Evolutionary conservation across 371 early-diverging fungal genomes (phyloP).

Genomic region (Furculomyces boomerangus): DNA sequence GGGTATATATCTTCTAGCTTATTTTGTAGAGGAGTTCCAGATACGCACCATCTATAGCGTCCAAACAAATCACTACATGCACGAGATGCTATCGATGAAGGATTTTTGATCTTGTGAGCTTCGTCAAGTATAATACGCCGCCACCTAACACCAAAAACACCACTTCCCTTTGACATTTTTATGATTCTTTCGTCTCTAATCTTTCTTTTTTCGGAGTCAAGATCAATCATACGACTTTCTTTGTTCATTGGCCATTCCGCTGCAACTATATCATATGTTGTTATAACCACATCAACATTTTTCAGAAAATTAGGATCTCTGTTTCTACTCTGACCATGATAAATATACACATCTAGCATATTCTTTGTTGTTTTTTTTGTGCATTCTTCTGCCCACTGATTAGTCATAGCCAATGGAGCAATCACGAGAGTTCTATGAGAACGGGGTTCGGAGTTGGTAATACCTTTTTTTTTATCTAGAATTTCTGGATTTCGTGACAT

Average conservation of each 20-base stretch:
- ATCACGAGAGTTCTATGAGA: conserved; percentile 78
- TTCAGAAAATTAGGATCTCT: conserved; percentile 25
- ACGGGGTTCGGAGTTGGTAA: no score
- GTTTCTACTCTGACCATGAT: conserved; percentile 33
- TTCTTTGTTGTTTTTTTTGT: conserved; percentile 39
- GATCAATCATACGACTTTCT: no score
- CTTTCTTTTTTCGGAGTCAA: no score
- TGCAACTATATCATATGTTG: conserved; percentile 73
- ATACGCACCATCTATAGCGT: conserved; percentile 69
- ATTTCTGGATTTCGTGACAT: conserved; percentile 33
- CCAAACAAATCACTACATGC: conserved; percentile 64
- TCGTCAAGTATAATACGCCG: conserved; percentile 82
- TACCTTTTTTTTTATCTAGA: no score
- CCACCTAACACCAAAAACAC: no score
- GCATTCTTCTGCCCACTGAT: conserved; percentile 80
- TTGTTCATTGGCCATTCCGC: no score
- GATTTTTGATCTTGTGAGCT: conserved; percentile 93
- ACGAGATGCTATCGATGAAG: conserved; percentile 72
- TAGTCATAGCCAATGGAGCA: conserved; percentile 71
- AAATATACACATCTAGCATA: conserved; percentile 48
- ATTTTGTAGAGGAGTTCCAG: conserved; percentile 97
- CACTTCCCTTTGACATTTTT: no score
- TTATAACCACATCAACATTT: conserved; percentile 60
- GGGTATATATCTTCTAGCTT: conserved; percentile 93
- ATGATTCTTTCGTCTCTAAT: no score